phyloP scores from a whole-genome alignment of 495 filamentous ascomycete species.

The Physcia stellaris region DNA sequence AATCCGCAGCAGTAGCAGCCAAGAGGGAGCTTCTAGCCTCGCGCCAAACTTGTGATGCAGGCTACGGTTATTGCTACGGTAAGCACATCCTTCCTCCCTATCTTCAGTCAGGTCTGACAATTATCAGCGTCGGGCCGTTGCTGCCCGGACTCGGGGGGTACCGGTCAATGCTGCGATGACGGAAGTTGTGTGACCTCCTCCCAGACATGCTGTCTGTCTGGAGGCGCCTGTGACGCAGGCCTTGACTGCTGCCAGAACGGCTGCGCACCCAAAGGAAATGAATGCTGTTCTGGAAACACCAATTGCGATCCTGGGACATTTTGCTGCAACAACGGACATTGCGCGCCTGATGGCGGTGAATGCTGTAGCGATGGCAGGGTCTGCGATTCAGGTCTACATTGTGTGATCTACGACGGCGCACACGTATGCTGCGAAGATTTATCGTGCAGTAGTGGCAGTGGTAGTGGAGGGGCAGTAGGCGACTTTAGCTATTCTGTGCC shows the following conservation, averaged over 20 bases:
- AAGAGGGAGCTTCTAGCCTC: conserved; percentile 7
- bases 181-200: conserved; percentile 6
- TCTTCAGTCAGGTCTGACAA: background rate
- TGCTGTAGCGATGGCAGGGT: conserved; percentile 16
- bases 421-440: conserved; percentile 5
- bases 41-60: conserved; percentile 15
- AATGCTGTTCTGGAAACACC: conserved; percentile 1
- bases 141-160: conserved; percentile 10
- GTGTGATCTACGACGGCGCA: conserved; percentile 9
- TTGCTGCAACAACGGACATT: conserved; percentile 16
- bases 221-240: conserved; percentile 12
- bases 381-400: conserved; percentile 17
- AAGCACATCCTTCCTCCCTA: conserved; percentile 1
- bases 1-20: background rate
- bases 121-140: conserved; percentile 13
- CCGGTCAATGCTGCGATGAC: conserved; percentile 3
- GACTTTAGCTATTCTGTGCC: too few species aligned
- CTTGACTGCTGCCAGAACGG: conserved; percentile 16
- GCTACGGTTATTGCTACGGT: conserved; percentile 18
- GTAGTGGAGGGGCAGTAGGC: too few species aligned
- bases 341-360: conserved; percentile 13
- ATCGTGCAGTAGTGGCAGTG: too few species aligned
- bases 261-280: conserved; percentile 6
- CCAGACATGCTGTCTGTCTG: conserved; percentile 14
- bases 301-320: conserved; percentile 13